Conservation (phyloP, 257 asterid species). For the Schizonepeta tenuifolia region DNA sequence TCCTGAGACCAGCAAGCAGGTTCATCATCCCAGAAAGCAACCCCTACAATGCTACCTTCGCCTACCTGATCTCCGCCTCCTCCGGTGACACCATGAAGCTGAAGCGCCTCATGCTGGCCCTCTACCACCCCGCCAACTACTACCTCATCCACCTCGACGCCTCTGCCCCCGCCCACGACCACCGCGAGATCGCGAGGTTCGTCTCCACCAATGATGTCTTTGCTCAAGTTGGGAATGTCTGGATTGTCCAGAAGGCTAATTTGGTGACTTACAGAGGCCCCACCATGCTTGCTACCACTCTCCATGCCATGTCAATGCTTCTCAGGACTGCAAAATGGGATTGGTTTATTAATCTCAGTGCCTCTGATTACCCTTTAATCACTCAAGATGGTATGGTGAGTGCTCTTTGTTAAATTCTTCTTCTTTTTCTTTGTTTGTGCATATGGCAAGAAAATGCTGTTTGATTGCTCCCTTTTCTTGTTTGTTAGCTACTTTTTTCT, state of each 20-base stretch:
- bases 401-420: neutral
- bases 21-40: conserved; percentile 49
- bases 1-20: conserved; percentile 45
- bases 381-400: conserved; percentile 99
- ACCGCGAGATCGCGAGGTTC: conserved; percentile 63
- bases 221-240: conserved; percentile 67
- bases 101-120: conserved; percentile 70
- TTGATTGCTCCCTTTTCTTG: neutral
- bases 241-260: conserved; percentile 71
- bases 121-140: conserved; percentile 80
- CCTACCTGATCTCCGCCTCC: conserved; percentile 89
- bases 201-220: conserved; percentile 58
- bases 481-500: too few species aligned
- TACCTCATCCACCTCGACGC: conserved; percentile 77
- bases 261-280: conserved; percentile 91
- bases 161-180: conserved; percentile 67
- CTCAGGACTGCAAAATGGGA: conserved; percentile 76
- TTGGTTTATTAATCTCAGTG: conserved; percentile 94
- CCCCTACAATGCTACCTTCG: conserved; percentile 72
- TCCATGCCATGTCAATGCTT: conserved; percentile 76
- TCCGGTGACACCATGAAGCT: conserved; percentile 72
- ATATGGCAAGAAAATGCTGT: neutral
- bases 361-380: conserved; percentile 86
- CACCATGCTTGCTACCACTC: conserved; percentile 87
- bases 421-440: neutral